Base-by-base conservation (phyloP, 805 yeast species). In the Ogataea naganishii region DNA sequence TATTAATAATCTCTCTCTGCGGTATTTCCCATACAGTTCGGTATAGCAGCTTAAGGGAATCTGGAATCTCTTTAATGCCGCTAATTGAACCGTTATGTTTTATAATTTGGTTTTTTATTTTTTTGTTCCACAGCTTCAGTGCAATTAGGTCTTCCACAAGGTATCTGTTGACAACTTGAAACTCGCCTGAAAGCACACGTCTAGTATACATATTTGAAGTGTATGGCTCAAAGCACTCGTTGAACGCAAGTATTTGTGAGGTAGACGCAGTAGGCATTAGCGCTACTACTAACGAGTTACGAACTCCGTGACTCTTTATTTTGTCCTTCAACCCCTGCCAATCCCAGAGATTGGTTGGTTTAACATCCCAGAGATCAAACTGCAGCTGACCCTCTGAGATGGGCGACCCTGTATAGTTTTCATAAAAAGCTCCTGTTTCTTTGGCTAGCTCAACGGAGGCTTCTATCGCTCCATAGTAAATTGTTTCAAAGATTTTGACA, bases 191-290 rank as follows among this genome's bases (percentile, higher is more conserved):
- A 7, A 85, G 61, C 5, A 86, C 96, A 50, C 97, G 75, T 46
- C 97, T 74, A 26, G 83, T 74, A 58, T 86, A 89, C 47, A 89
- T 75, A 59, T 89, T 89, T 14, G 96, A 85, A 6, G 98, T 88
- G 53, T 77, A 75, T 9, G 98, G 97, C 57, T 89, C 98, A 55
- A 89, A 89, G 58, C 96, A 88, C 61, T 89, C 97, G 45, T 77
- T 88, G 64, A 72, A 84, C 23, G 96, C 97, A 30, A 89, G 64
- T 30, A 89, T 88, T 62, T 86, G 96, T 3, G 97, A 89, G 2
- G 97, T 89, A 1, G 96, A 85, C 2, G 97, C 97, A 12, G 97
- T 89, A 25, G 97, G 97, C 97, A 89, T 89, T 31, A 96, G 92
- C 1, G 94, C 96, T 20, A 88, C 82, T 12, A 88, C 55, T 33